Percentiles rank a stretch among this genome's conserved stretches.
Evolutionary conservation across 164 flowering plant species (phyloP).

Genomic region (Aristolochia fimbriata): DNA sequence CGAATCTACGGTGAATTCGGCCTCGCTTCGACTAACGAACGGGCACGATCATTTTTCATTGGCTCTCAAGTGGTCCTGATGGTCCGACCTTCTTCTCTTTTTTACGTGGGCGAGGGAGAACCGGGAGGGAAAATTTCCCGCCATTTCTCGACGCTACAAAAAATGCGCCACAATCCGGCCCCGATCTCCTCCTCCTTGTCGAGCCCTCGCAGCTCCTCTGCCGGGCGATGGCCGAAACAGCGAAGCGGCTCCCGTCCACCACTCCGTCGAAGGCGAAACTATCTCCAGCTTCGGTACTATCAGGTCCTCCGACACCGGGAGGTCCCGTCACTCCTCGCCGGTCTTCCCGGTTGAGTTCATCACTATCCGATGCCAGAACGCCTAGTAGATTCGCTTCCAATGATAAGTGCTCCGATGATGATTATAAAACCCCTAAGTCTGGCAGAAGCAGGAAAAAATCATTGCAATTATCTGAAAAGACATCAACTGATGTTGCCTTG

Average conservation of each 20-base stretch:
- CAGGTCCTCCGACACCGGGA: conserved; percentile 2
- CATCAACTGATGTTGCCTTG: background rate
- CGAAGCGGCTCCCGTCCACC: background rate
- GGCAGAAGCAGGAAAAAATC: conserved; percentile 6
- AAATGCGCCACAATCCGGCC: background rate
- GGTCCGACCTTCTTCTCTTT: too few species aligned
- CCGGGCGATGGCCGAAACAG: conserved; percentile 11
- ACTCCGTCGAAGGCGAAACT: conserved; percentile 1
- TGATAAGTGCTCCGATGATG: background rate
- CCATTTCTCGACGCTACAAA: conserved; percentile 2
- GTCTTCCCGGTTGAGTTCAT: conserved; percentile 6
- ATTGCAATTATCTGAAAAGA: background rate
- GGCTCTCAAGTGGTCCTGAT: too few species aligned
- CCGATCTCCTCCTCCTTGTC: background rate
- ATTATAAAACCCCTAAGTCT: conserved; percentile 3
- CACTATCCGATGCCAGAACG: background rate
- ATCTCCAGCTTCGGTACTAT: conserved; percentile 1
- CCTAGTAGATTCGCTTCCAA: background rate
- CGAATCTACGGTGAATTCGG: too few species aligned
- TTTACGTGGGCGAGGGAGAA: background rate
- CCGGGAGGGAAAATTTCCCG: conserved; percentile 16
- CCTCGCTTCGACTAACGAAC: too few species aligned
- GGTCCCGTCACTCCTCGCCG: conserved; percentile 14
- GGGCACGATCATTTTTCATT: too few species aligned
- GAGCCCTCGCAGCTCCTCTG: conserved; percentile 1